phyloP scores from a whole-genome alignment of 257 asterid genomes.

The Ilex aquifolium region DNA sequence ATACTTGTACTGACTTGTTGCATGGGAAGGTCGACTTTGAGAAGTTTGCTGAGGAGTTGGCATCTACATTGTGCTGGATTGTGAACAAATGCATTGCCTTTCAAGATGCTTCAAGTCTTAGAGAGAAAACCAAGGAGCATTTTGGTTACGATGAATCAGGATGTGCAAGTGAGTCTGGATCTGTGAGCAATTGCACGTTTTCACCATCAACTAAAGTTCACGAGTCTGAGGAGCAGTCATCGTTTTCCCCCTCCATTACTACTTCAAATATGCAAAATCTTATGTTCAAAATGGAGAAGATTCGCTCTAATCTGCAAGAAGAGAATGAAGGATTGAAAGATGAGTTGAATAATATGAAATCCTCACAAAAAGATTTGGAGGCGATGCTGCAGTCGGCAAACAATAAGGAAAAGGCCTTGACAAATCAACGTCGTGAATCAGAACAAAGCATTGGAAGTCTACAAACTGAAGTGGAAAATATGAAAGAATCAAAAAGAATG shows the following conservation, averaged over 20 bases:
- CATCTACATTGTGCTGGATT: constrained; percentile 33
- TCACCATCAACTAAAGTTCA: not conserved
- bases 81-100: constrained; percentile 17
- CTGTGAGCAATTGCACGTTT: constrained; percentile 1
- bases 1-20: constrained; percentile 22
- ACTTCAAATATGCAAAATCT: constrained; percentile 22
- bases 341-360: constrained; percentile 29
- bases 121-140: constrained; percentile 42
- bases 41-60: constrained; percentile 29
- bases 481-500: constrained; percentile 44
- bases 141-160: constrained; percentile 49
- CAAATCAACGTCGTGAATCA: constrained; percentile 28
- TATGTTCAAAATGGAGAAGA: constrained; percentile 54
- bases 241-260: not conserved
- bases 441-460: constrained; percentile 18
- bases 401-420: constrained; percentile 23
- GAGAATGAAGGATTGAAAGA: constrained; percentile 43
- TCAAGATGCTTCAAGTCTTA: constrained; percentile 11
- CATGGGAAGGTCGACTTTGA: constrained; percentile 29
- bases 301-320: constrained; percentile 26
- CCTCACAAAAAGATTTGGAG: constrained; percentile 25
- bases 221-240: not conserved
- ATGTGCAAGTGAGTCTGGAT: constrained; percentile 37
- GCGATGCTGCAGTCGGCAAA: constrained; percentile 19
- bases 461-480: constrained; percentile 29